phyloP scores from a whole-genome alignment of 1,284 basidiomycete genomes.

The Veloboletus limbatus region DNA sequence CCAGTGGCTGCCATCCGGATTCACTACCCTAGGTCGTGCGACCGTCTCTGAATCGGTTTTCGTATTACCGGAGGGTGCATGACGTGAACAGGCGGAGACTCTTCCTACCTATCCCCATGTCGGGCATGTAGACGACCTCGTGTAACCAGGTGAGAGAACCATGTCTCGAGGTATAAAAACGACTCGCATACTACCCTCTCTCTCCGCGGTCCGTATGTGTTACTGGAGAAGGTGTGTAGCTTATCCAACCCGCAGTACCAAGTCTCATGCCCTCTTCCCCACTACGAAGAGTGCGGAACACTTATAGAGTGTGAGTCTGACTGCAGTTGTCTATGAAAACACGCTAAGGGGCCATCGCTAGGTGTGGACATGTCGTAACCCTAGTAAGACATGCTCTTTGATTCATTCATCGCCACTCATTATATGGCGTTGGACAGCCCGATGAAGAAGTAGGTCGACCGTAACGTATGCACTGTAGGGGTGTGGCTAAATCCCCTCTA shows the following conservation, averaged over 20 bases:
- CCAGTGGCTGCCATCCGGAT: constrained; percentile 18
- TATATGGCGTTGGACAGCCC: constrained; percentile 38
- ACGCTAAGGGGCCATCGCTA: constrained; percentile 27
- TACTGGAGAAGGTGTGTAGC: constrained; percentile 40
- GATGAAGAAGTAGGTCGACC: constrained; percentile 56
- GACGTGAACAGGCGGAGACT: constrained; percentile 31
- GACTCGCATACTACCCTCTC: constrained; percentile 13
- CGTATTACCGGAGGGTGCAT: constrained; percentile 25
- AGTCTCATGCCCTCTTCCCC: constrained; percentile 7
- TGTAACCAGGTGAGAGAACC: constrained; percentile 33
- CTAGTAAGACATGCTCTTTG: constrained; percentile 40
- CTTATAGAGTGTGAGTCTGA: constrained; percentile 44
- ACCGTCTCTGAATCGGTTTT: constrained; percentile 29
- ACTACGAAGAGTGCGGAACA: constrained; percentile 46
- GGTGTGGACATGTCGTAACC: constrained; percentile 58
- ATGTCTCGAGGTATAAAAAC: constrained; percentile 31
- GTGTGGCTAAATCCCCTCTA: constrained; percentile 29
- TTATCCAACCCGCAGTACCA: neutral
- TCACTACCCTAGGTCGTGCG: constrained; percentile 30
- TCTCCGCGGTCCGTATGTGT: constrained; percentile 37
- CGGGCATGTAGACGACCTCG: constrained; percentile 20
- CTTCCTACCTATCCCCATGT: constrained; percentile 31
- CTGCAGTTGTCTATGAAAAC: neutral
- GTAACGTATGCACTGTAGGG: neutral
- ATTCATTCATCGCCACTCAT: constrained; percentile 12